phyloP scores from a whole-genome alignment of 768 basidiomycete genomes.

The Pleurotus salmoneostramineus region DNA sequence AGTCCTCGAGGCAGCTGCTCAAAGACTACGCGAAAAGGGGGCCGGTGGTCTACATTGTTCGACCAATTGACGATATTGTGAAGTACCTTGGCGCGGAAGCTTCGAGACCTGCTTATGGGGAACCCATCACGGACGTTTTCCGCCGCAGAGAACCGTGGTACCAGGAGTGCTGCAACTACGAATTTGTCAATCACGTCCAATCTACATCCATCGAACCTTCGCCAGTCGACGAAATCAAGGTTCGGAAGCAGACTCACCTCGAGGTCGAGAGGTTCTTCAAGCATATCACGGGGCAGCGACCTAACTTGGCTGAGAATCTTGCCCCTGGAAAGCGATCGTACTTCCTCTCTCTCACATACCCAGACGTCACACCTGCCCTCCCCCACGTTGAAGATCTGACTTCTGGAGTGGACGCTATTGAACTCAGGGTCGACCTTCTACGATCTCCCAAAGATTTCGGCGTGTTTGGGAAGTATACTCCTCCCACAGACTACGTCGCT shows the following conservation, averaged over 20 bases:
- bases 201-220: slow-evolving; percentile 15
- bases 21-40: slow-evolving; percentile 53
- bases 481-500: slow-evolving; percentile 69
- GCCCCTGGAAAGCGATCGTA: slow-evolving; percentile 64
- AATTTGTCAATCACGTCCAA: slow-evolving; percentile 75
- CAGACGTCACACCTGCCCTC: slow-evolving; percentile 74
- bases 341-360: slow-evolving; percentile 91
- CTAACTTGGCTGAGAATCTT: slow-evolving; percentile 61
- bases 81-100: slow-evolving; percentile 74
- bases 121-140: slow-evolving; percentile 82
- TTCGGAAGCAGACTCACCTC: slow-evolving; percentile 35
- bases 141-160: slow-evolving; percentile 84
- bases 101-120: slow-evolving; percentile 84
- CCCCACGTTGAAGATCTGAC: slow-evolving; percentile 67
- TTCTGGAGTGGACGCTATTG: slow-evolving; percentile 86
- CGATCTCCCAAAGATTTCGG: slow-evolving; percentile 44
- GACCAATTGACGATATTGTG: slow-evolving; percentile 79
- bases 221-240: background rate
- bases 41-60: slow-evolving; percentile 80
- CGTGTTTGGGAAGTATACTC: slow-evolving; percentile 50
- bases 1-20: slow-evolving; percentile 68
- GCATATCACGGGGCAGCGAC: slow-evolving; percentile 71
- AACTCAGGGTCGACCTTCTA: slow-evolving; percentile 91
- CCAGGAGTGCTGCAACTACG: slow-evolving; percentile 72
- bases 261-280: slow-evolving; percentile 86